Conservation (phyloP, 2,329 filamentous ascomycete genomes). For the Ceratocystis lukuohia region DNA sequence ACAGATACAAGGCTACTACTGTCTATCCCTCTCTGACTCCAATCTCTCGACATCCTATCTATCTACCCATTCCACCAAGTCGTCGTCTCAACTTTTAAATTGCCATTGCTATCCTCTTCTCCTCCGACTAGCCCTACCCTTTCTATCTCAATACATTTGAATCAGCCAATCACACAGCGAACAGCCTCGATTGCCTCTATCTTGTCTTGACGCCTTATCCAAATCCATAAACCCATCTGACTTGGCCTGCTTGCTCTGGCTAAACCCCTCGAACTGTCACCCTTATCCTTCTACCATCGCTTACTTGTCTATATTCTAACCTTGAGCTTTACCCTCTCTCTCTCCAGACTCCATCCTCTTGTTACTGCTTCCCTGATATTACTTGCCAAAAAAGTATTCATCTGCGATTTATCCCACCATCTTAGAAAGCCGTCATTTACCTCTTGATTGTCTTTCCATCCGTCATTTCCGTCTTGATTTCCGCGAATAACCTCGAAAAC, state of each 20-base stretch:
- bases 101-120: too few species aligned
- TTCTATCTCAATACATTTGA: neutral
- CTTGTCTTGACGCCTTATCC: neutral
- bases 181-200: neutral
- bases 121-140: neutral
- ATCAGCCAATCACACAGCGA: neutral
- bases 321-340: neutral
- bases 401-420: conserved; percentile 1
- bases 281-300: neutral
- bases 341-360: neutral
- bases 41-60: neutral
- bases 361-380: too few species aligned
- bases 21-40: too few species aligned
- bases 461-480: neutral
- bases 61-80: neutral
- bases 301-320: neutral
- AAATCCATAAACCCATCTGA: neutral
- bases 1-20: neutral
- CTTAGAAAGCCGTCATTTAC: conserved; percentile 6
- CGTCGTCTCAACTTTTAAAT: neutral
- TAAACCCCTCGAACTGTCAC: neutral
- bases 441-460: neutral
- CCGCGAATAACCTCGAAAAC: neutral
- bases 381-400: neutral
- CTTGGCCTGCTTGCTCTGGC: neutral